phyloP scores from a whole-genome alignment of 2,329 filamentous ascomycete species.

The Chaetomiaceae sp. region DNA sequence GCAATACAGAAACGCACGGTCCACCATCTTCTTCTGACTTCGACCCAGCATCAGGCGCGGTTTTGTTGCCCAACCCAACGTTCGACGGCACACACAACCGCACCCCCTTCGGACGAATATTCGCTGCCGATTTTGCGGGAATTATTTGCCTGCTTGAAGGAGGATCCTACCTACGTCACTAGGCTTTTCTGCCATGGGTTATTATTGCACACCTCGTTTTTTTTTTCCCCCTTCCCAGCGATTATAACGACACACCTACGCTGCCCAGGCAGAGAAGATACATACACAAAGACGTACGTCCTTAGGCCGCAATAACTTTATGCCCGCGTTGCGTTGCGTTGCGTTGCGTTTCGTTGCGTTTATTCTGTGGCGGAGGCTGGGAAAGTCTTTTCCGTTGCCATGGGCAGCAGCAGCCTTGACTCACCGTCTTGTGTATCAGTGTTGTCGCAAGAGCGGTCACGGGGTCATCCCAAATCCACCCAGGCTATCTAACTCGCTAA shows the following conservation, averaged over 20 bases:
- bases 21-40: constrained; percentile 18
- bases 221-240: neutral
- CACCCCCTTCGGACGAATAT: neutral
- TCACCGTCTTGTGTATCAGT: constrained; percentile 4
- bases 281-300: too few relatives aligned
- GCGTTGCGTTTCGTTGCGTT: too few relatives aligned
- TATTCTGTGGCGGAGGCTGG: constrained; percentile 6
- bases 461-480: neutral
- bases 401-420: constrained; percentile 7
- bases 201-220: too few relatives aligned
- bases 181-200: too few relatives aligned
- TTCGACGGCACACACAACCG: neutral
- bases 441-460: constrained; percentile 1
- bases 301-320: constrained; percentile 7
- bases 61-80: constrained; percentile 14
- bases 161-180: neutral
- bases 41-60: constrained; percentile 17
- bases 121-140: neutral
- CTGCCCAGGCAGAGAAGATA: neutral
- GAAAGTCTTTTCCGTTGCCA: neutral
- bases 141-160: neutral
- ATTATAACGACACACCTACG: neutral
- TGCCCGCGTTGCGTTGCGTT: too few relatives aligned
- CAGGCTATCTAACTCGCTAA: neutral
- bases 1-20: constrained; percentile 8